These are phyloP conservation scores for Ustilago esculenta DNA, from an alignment of 1,284 basidiomycete species.

Conservation along the genomic window DNA sequence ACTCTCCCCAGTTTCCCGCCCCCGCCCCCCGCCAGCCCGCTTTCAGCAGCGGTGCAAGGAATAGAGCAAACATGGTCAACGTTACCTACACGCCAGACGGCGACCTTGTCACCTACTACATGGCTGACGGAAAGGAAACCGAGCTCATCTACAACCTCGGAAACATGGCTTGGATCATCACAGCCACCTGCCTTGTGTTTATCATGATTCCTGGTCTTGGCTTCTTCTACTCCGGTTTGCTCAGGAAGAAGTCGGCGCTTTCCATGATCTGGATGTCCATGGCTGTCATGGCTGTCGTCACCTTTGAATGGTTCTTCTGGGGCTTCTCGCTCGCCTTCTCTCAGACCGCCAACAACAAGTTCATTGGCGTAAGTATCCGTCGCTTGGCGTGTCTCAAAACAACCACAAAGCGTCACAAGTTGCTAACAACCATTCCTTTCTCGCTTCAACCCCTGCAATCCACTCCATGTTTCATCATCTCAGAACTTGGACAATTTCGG, in stretches of 20 bases:
- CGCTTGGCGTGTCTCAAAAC: too few species aligned
- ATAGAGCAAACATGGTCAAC: constrained; percentile 37
- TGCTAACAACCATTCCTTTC: too few species aligned
- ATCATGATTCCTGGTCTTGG: constrained; percentile 80
- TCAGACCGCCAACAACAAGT: constrained; percentile 63
- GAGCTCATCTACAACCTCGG: constrained; percentile 68
- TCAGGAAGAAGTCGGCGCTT: constrained; percentile 87
- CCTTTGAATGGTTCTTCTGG: constrained; percentile 73
- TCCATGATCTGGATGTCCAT: constrained; percentile 89
- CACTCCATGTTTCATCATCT: not conserved
- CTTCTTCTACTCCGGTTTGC: constrained; percentile 85
- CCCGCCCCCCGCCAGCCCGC: too few species aligned
- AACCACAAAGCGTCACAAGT: too few species aligned
- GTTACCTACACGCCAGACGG: constrained; percentile 35
- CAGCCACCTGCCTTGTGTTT: constrained; percentile 74
- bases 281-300: constrained; percentile 78
- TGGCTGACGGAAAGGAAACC: constrained; percentile 13
- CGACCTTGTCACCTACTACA: constrained; percentile 25
- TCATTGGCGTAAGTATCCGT: constrained; percentile 70
- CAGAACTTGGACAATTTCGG: constrained; percentile 78
- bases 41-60: not conserved
- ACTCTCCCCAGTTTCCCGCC: not conserved
- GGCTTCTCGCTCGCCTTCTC: constrained; percentile 69
- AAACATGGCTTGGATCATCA: constrained; percentile 71
- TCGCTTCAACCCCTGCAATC: too few species aligned